Percentiles rank a stretch among this genome's conserved stretches.
Evolutionary conservation across 257 asterid species (phyloP).

Genomic region (Handroanthus guayacan): DNA sequence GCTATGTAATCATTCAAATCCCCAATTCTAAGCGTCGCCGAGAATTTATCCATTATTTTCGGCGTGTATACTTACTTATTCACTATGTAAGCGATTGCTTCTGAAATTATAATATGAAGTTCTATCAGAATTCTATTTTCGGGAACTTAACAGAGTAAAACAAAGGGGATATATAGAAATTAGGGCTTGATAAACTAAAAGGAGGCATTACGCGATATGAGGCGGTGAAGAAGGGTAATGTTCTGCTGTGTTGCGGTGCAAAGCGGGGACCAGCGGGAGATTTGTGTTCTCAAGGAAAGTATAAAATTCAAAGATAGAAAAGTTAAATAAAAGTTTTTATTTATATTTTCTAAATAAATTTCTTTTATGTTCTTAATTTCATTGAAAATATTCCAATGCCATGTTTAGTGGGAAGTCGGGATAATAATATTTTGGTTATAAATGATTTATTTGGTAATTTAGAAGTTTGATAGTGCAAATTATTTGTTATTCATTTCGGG

Average conservation of each 20-base stretch:
- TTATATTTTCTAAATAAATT: too few relatives aligned
- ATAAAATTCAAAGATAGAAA: too few relatives aligned
- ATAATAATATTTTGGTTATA: too few relatives aligned
- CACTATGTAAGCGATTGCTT: neutral
- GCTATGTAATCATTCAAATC: conserved; percentile 98
- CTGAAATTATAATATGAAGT: neutral
- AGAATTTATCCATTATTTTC: conserved; percentile 73
- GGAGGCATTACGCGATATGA: neutral
- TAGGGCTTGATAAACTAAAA: conserved; percentile 35
- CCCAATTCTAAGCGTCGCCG: conserved; percentile 92
- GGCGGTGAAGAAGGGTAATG: conserved; percentile 30
- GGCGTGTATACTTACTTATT: neutral
- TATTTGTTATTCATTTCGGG: too few relatives aligned
- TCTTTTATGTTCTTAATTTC: too few relatives aligned
- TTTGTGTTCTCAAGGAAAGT: neutral
- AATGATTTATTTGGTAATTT: too few relatives aligned
- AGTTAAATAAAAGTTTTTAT: too few relatives aligned
- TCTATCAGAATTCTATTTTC: neutral
- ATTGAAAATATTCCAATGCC: too few relatives aligned
- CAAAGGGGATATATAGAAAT: neutral
- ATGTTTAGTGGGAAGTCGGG: too few relatives aligned
- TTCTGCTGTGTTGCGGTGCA: conserved; percentile 2
- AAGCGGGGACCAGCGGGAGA: neutral
- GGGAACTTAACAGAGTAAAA: neutral
- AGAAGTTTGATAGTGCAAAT: too few relatives aligned